A percentile compares a stretch with the other conserved stretches of the same genome.
Evolutionary conservation across 208 protist species (phyloP).

Genomic region (Zelonia costaricensis): DNA sequence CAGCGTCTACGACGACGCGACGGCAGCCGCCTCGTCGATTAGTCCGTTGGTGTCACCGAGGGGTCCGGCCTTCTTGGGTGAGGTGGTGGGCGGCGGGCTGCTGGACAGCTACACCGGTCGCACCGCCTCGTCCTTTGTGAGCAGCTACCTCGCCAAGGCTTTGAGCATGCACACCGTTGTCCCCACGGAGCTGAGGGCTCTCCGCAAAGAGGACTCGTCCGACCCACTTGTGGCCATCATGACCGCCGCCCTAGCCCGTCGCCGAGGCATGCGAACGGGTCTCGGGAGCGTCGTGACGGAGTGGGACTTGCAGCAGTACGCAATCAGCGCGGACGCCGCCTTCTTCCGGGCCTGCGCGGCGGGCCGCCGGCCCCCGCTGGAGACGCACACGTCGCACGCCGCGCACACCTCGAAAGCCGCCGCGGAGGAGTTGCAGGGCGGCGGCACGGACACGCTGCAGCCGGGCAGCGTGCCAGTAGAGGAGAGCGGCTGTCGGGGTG

Average conservation of each 20-base stretch:
- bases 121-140: constrained; percentile 46
- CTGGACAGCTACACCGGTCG: constrained; percentile 73
- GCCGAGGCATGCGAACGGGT: constrained; percentile 12
- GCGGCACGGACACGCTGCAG: no score
- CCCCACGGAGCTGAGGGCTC: constrained; percentile 34
- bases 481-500: constrained; percentile 59
- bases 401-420: background rate
- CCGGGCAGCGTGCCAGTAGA: constrained; percentile 16
- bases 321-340: constrained; percentile 57
- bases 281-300: constrained; percentile 54
- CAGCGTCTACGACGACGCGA: constrained; percentile 12
- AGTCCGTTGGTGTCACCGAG: background rate
- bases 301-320: constrained; percentile 85
- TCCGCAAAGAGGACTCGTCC: constrained; percentile 52
- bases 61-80: constrained; percentile 34
- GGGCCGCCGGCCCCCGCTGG: background rate
- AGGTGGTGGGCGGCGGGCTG: constrained; percentile 68
- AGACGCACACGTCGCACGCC: background rate
- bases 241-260: constrained; percentile 33
- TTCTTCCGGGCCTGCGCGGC: constrained; percentile 53
- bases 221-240: constrained; percentile 64
- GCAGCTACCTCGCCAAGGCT: constrained; percentile 50
- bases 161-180: constrained; percentile 68
- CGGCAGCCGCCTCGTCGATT: background rate
- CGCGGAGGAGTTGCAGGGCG: background rate